Conservation (phyloP, 352 stramenopile species). For the Globisporangium canariense region DNA sequence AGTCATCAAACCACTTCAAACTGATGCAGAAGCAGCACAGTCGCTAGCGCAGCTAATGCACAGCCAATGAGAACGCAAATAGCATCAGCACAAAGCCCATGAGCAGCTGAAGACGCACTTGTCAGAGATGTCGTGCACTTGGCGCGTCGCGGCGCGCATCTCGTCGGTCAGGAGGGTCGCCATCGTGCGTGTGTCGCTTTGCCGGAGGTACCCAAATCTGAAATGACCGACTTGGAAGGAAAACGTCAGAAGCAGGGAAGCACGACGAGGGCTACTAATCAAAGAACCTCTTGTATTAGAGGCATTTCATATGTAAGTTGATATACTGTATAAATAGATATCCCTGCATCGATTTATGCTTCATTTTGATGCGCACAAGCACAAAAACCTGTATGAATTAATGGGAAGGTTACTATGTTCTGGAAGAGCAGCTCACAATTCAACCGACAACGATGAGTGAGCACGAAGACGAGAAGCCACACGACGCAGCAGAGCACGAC, state of each 20-base stretch:
- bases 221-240: not conserved
- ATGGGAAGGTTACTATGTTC: not conserved
- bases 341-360: not conserved
- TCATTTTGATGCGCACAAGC: not conserved
- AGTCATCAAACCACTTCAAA: not conserved
- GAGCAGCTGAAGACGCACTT: conserved; percentile 28
- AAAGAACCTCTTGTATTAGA: not conserved
- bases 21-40: not conserved
- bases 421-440: not conserved
- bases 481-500: not conserved
- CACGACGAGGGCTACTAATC: not conserved
- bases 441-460: not conserved
- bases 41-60: not conserved
- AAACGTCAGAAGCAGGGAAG: conserved; percentile 7
- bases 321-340: not conserved
- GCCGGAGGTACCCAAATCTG: not conserved
- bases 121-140: conserved; percentile 50
- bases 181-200: not conserved
- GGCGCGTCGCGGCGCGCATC: conserved; percentile 45
- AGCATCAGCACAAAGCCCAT: not conserved
- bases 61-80: not conserved
- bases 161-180: conserved; percentile 32
- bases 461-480: not conserved
- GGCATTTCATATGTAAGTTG: not conserved
- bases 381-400: not conserved